These are phyloP conservation scores for Hanseniaspora sp. DNA, from an alignment of 1,139 yeast genomes.

Conservation along the genomic window DNA sequence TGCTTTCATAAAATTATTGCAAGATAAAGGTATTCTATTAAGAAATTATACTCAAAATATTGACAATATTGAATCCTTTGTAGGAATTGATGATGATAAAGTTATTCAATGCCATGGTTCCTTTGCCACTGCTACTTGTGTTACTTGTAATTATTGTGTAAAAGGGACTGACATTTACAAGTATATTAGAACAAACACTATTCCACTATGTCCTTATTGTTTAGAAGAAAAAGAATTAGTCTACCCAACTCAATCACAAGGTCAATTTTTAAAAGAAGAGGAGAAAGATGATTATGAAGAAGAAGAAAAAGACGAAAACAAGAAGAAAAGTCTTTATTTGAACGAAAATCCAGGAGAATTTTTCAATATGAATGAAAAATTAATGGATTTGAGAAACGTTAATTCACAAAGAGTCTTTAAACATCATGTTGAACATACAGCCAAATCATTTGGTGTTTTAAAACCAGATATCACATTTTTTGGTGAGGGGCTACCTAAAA, in stretches of 20 bases:
- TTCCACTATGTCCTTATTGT: slow-evolving; percentile 70
- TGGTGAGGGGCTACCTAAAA: slow-evolving; percentile 75
- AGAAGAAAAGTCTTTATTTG: not conserved
- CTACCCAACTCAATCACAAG: slow-evolving; percentile 22
- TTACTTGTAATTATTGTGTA: slow-evolving; percentile 59
- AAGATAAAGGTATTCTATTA: slow-evolving; percentile 66
- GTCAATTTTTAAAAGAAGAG: not conserved
- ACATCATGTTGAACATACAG: slow-evolving; percentile 9
- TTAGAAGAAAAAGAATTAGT: slow-evolving; percentile 35
- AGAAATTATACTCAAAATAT: slow-evolving; percentile 92
- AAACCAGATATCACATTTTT: slow-evolving; percentile 95
- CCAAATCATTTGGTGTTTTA: slow-evolving; percentile 64
- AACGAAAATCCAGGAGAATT: slow-evolving; percentile 3
- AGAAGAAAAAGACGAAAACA: slow-evolving; percentile 15
- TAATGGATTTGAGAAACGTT: slow-evolving; percentile 1
- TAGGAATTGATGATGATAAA: slow-evolving; percentile 60
- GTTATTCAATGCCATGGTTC: slow-evolving; percentile 94
- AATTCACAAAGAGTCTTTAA: not conserved
- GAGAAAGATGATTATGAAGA: too few species aligned
- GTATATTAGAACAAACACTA: slow-evolving; percentile 46
- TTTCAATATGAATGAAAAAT: not conserved
- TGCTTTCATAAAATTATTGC: slow-evolving; percentile 62
- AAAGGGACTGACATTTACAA: slow-evolving; percentile 59
- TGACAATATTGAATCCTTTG: slow-evolving; percentile 78
- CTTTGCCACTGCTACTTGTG: slow-evolving; percentile 81